Conservation (phyloP, 495 filamentous ascomycete species). For the Entonaema liquescens region DNA sequence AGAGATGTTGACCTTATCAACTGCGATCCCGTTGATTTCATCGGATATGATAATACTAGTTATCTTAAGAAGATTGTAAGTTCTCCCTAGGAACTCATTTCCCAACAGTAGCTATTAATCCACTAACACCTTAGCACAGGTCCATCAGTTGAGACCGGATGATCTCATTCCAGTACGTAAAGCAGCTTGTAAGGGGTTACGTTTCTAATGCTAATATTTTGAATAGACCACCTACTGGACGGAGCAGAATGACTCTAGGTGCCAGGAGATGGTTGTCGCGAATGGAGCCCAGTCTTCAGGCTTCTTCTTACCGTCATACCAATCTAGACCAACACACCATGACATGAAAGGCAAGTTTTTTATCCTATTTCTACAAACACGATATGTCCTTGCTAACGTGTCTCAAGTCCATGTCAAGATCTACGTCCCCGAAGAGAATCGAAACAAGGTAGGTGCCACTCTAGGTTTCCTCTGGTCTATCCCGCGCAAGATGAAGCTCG, state of each 20-base stretch:
- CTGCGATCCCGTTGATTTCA: background rate
- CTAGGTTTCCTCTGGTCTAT: background rate
- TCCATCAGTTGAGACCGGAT: background rate
- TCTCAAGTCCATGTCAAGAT: slow-evolving; percentile 18
- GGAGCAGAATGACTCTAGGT: too few relatives aligned
- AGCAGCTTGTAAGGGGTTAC: too few relatives aligned
- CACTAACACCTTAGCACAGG: background rate
- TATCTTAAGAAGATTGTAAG: slow-evolving; percentile 9
- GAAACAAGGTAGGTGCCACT: background rate
- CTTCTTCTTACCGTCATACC: background rate
- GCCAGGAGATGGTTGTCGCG: too few relatives aligned
- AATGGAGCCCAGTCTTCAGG: background rate
- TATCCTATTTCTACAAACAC: background rate
- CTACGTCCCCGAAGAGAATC: background rate
- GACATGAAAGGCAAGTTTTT: background rate
- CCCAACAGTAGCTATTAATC: background rate
- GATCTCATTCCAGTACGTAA: too few relatives aligned
- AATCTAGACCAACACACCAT: background rate
- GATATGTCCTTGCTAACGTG: slow-evolving; percentile 3
- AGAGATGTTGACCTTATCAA: background rate
- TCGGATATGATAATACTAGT: background rate
- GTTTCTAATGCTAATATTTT: background rate
- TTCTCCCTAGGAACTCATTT: background rate
- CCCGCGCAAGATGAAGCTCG: background rate
- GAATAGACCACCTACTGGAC: background rate